These are phyloP conservation scores for Colletotrichum lindemuthianum DNA, from an alignment of 2,329 filamentous ascomycete genomes.

Conservation along the genomic window DNA sequence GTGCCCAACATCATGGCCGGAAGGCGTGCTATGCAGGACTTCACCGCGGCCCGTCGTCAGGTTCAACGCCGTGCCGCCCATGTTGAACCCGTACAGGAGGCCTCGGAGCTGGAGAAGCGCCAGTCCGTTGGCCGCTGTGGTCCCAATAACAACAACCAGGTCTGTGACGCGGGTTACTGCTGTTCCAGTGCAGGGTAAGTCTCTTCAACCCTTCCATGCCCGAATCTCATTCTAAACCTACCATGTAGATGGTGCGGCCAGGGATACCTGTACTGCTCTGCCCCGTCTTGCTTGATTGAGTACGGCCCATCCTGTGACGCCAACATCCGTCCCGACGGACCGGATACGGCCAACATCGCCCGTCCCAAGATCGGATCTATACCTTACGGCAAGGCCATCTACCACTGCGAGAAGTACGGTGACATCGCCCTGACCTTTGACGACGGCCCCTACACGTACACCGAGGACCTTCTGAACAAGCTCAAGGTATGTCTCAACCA, in stretches of 20 bases:
- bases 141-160: conserved; percentile 44
- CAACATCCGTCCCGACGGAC: conserved; percentile 61
- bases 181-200: conserved; percentile 55
- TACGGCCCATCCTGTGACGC: conserved; percentile 71
- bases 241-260: conserved; percentile 65
- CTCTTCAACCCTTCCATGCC: neutral
- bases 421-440: conserved; percentile 62
- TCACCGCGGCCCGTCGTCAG: conserved; percentile 26
- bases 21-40: conserved; percentile 24
- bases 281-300: conserved; percentile 69
- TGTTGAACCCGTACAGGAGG: conserved; percentile 14
- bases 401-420: conserved; percentile 64
- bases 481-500: conserved; percentile 50
- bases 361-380: conserved; percentile 64
- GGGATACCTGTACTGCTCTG: conserved; percentile 65
- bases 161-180: conserved; percentile 49
- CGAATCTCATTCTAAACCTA: neutral
- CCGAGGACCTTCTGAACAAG: conserved; percentile 52
- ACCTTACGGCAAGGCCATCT: conserved; percentile 66
- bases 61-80: conserved; percentile 23
- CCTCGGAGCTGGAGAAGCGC: conserved; percentile 43
- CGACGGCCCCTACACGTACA: conserved; percentile 57
- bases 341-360: conserved; percentile 62
- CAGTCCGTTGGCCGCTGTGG: conserved; percentile 58
- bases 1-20: conserved; percentile 30